Conservation (phyloP, 306 rosid genomes). For the Fagus crenata region DNA sequence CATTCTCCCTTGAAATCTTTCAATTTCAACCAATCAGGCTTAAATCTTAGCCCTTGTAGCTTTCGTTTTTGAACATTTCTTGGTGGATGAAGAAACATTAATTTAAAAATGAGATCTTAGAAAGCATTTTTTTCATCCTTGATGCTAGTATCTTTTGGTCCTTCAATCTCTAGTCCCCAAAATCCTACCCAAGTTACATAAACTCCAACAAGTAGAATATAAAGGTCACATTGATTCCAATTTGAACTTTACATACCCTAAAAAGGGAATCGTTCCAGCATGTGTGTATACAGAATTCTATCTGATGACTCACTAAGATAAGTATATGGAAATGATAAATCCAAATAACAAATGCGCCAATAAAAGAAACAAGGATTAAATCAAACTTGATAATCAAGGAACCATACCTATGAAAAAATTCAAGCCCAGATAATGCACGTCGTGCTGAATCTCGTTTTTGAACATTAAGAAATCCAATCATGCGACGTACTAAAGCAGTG, state of each 20-base stretch:
- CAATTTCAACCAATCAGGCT: background rate
- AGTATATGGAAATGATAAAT: background rate
- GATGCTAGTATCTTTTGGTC: background rate
- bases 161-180: background rate
- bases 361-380: slow-evolving; percentile 1
- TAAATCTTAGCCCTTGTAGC: background rate
- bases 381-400: slow-evolving; percentile 21
- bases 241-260: background rate
- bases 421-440: slow-evolving; percentile 88
- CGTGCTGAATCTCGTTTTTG: slow-evolving; percentile 89
- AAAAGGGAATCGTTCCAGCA: background rate
- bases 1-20: background rate
- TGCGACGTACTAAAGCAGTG: slow-evolving; percentile 93
- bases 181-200: background rate
- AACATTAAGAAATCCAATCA: slow-evolving; percentile 89
- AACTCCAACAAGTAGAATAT: background rate
- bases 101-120: no score
- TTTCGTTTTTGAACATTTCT: no score
- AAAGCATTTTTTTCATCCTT: background rate
- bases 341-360: background rate
- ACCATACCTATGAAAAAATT: slow-evolving; percentile 86
- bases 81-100: no score
- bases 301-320: background rate
- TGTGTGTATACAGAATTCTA: background rate
- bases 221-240: background rate